A percentile compares a stretch with the other conserved stretches of the same genome.
Conservation (phyloP, 148 eudicot genomes). For the Nepenthes mirabilis region DNA sequence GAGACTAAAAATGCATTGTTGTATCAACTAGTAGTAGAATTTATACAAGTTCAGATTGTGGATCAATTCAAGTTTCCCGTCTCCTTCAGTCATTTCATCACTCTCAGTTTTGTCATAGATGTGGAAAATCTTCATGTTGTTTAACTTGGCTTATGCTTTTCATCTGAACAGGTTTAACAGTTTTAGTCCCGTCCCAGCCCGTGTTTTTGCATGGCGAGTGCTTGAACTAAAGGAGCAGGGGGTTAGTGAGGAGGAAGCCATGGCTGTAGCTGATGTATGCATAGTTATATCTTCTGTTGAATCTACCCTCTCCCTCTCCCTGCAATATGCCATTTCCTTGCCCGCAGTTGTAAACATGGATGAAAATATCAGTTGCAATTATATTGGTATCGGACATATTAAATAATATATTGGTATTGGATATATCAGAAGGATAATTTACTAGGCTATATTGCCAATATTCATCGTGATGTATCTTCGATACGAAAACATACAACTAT, state of each 20-base stretch:
- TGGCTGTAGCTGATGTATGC: conserved; percentile 80
- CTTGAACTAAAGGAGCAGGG: conserved; percentile 81
- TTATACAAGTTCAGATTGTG: background rate
- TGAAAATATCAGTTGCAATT: too few species aligned
- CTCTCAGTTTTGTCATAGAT: background rate
- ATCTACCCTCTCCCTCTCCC: background rate
- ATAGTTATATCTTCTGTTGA: background rate
- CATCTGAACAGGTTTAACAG: conserved; percentile 52
- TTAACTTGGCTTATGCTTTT: background rate
- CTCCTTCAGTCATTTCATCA: background rate
- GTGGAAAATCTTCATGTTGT: background rate
- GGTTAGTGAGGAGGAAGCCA: conserved; percentile 57
- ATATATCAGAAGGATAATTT: too few species aligned
- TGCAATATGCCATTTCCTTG: background rate
- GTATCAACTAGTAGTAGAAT: background rate
- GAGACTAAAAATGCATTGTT: background rate
- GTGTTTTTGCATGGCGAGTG: conserved; percentile 61
- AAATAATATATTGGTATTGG: too few species aligned
- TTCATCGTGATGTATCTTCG: too few species aligned
- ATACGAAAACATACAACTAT: too few species aligned
- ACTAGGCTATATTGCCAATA: too few species aligned
- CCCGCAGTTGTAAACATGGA: background rate
- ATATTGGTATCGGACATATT: too few species aligned
- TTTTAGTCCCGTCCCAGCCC: conserved; percentile 62
- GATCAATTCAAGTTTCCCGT: background rate